Base-by-base conservation (phyloP, 225 moss, liverwort and hornwort species). In the Anthoceros angustus region DNA sequence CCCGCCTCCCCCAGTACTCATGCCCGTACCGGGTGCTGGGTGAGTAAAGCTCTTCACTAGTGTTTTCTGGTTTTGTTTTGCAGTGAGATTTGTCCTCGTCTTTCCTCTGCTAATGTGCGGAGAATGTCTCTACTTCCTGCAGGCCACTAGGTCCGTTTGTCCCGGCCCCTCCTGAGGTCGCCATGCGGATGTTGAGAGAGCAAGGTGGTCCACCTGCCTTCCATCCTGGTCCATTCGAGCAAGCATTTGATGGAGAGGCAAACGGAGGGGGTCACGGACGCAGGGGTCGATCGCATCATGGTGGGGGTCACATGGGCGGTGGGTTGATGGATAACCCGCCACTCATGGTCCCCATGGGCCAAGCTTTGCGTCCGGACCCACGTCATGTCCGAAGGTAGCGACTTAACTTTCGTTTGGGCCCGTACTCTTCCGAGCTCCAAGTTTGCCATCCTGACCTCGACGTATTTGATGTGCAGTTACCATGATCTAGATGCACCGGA, bases 21-120 rank as follows among this genome's bases (percentile, higher is more conserved):
- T 98, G 98, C 98, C 98, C 66, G 98, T 98, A 69, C 98, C 98
- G 70, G 98, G 98, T 77, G 98, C 98, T 55, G 98, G 98, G 95
- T 98, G 82, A 82, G 86, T 74, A 42, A 10, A 23, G 38, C 32
- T 45, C 12, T 9, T 38, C 23, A 18, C 23, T 7, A 50, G 20
- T 11, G 0, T 18, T 8, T 0, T 55, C 40, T 43, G n/a, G 40
- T 63, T n/a, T 66, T 48, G 39, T 64, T 25, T 18, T 20, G 42
- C 20, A 1, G 18, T 66, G 23, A 41, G 49, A 41, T 32, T 61
- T 14, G 42, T 8, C 18, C 18, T 20, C 41, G 55, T 39, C 3
- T 21, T 25, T 64, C 38, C 16, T 5, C 3, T 55, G 20, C 43
- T 6, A 3, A 3, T 25, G 10, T 40, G 23, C 12, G 6, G 38